These are phyloP conservation scores for Trametes cubensis DNA, from an alignment of 768 basidiomycete genomes.

Conservation along the genomic window DNA sequence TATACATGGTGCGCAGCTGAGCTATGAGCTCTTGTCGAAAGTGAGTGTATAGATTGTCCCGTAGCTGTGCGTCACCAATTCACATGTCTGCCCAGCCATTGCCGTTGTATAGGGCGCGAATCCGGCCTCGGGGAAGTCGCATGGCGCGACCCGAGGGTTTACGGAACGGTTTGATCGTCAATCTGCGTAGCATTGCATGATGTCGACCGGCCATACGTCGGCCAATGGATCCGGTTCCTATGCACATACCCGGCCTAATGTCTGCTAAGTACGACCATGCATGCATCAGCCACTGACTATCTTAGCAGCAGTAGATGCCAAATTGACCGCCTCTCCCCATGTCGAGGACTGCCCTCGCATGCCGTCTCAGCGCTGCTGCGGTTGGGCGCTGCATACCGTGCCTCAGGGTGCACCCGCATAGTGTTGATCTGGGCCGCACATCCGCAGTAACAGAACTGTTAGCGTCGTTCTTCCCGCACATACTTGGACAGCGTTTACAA, in stretches of 20 bases:
- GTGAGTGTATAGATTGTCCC: too few species aligned
- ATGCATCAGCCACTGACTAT: not conserved
- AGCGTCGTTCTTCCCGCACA: not conserved
- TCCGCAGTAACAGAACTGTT: conserved; percentile 8
- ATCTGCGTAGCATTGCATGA: too few species aligned
- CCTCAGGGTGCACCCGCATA: not conserved
- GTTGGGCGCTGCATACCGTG: not conserved
- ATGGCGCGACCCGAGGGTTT: not conserved
- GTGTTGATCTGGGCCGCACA: not conserved
- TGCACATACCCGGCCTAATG: too few species aligned
- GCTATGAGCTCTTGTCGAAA: too few species aligned
- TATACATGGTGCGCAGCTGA: too few species aligned
- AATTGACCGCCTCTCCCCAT: not conserved
- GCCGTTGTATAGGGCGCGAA: not conserved
- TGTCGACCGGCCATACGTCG: too few species aligned
- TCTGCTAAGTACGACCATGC: too few species aligned
- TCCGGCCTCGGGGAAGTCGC: conserved; percentile 5
- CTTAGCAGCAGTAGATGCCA: not conserved
- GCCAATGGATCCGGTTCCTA: too few species aligned
- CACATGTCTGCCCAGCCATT: too few species aligned
- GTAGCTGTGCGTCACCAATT: too few species aligned
- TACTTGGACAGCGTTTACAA: conserved; percentile 3
- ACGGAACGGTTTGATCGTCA: conserved; percentile 1
- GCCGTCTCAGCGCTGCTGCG: not conserved
- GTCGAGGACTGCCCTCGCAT: not conserved